Base-by-base conservation (phyloP, 73 alveolate species). In the Diophrys appendiculata region DNA sequence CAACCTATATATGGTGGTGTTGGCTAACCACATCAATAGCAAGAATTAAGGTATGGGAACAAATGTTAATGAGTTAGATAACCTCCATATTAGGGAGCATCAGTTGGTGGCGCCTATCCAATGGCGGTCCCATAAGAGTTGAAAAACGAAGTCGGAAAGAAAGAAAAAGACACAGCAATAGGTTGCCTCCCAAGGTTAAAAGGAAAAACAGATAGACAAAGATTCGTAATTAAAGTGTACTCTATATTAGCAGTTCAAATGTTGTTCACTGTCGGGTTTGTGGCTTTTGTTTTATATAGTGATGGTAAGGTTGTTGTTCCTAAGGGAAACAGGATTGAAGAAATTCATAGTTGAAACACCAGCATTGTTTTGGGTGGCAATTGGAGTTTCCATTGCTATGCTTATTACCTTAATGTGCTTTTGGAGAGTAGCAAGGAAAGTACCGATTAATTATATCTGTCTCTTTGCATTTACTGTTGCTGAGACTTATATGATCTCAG, bases 381-480 rank as follows among this genome's bases (percentile, higher is more conserved):
- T 65, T 1, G 77, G 26, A 0, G 33, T 64, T 13, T 69, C 94
- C 0, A 74, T 93, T 27, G 91, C 80, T 43, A 68, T 78, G 72
- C 72, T 73, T 71, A 54, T 86, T 27, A 84, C 87, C 18, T 53
- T 90, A 5, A 24, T 86, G 22, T 93, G 98, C 55, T 35, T 71
- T 31, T 53, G 32, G 67, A 60, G 79, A 24, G 84, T 91, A 22
- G 93, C 97, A 29, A 78, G 97, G 56, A 91, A 75, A 72, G 98
- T 94, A 53, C 99, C 99, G 31, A 69, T 60, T 33, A 97, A 97
- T 91, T 96, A 94, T 74, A 85, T 94, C 24, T 52, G 91, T 69
- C 85, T 97, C 27, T 89, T 82, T 22, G 27, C 87, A 68, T 97
- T 96, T 88, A 97, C 99, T 33, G 53, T 96, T 1, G 90, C 96